Evolutionary conservation across 2,329 filamentous ascomycete genomes (phyloP).

Genomic region (Nemania diffusa): DNA sequence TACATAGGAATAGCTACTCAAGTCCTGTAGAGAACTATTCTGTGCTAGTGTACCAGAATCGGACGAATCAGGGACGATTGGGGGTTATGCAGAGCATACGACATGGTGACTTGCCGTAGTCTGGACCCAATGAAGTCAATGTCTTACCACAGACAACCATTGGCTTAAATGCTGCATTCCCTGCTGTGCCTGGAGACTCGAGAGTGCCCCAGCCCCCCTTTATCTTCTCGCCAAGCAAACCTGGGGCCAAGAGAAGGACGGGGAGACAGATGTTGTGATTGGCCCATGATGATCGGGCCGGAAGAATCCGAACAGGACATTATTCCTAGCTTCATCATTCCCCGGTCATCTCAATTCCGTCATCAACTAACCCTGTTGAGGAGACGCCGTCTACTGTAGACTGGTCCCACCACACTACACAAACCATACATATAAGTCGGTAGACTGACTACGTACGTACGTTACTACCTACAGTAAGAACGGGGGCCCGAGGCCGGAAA

Average conservation of each 20-base stretch:
- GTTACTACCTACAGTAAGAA: too few species aligned
- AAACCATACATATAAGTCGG: too few species aligned
- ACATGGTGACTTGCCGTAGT: conserved; percentile 7
- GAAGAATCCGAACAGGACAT: conserved; percentile 28
- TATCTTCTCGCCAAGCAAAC: conserved; percentile 20
- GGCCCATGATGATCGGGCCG: conserved; percentile 28
- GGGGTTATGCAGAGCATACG: conserved; percentile 31
- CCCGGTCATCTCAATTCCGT: conserved; percentile 22
- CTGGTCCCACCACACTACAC: background rate
- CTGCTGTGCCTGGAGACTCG: background rate
- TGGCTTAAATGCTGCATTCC: conserved; percentile 17
- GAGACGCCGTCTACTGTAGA: background rate
- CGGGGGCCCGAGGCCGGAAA: conserved; percentile 16
- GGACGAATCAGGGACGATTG: conserved; percentile 26
- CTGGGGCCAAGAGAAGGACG: conserved; percentile 21
- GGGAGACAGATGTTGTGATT: conserved; percentile 18
- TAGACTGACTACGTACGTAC: background rate
- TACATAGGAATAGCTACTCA: background rate
- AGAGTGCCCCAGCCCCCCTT: conserved; percentile 16
- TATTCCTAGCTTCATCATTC: conserved; percentile 11
- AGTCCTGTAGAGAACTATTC: background rate
- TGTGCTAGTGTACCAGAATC: conserved; percentile 7
- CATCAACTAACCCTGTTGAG: conserved; percentile 26
- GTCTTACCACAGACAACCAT: conserved; percentile 14
- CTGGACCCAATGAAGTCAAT: conserved; percentile 29